phyloP scores from a whole-genome alignment of 495 filamentous ascomycete species.

The Evernia prunastri region DNA sequence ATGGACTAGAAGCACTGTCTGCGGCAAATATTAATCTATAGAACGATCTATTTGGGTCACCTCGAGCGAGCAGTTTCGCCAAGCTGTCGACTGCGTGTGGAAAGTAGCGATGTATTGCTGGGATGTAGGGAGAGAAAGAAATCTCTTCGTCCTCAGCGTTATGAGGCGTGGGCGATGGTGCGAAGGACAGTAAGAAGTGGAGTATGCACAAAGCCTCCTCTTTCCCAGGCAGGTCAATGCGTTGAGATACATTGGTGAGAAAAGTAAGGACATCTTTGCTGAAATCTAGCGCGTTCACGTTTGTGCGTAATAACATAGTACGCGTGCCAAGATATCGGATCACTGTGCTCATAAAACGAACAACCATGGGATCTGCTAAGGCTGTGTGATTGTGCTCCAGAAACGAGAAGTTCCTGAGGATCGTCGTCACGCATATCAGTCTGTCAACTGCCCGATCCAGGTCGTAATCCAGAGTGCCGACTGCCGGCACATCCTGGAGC shows the following conservation, averaged over 20 bases:
- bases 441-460: constrained; percentile 81
- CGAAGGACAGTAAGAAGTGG: constrained; percentile 85
- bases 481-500: constrained; percentile 60
- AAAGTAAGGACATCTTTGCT: constrained; percentile 92
- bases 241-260: constrained; percentile 77
- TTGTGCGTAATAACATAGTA: constrained; percentile 72
- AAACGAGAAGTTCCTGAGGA: constrained; percentile 89
- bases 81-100: constrained; percentile 83
- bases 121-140: constrained; percentile 75
- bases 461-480: constrained; percentile 74
- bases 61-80: constrained; percentile 85
- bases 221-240: constrained; percentile 73
- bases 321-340: constrained; percentile 86
- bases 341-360: constrained; percentile 72
- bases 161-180: constrained; percentile 61
- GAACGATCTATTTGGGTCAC: constrained; percentile 83
- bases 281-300: constrained; percentile 81
- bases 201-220: constrained; percentile 84
- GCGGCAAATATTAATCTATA: constrained; percentile 74
- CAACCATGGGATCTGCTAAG: constrained; percentile 65
- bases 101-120: constrained; percentile 76
- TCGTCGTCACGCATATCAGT: constrained; percentile 84
- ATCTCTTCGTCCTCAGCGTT: constrained; percentile 47
- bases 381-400: constrained; percentile 62
- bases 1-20: constrained; percentile 53